Evolutionary conservation across 202 grass and related monocot genomes (phyloP).

Genomic region (Bolboschoenoplectus hybrid): DNA sequence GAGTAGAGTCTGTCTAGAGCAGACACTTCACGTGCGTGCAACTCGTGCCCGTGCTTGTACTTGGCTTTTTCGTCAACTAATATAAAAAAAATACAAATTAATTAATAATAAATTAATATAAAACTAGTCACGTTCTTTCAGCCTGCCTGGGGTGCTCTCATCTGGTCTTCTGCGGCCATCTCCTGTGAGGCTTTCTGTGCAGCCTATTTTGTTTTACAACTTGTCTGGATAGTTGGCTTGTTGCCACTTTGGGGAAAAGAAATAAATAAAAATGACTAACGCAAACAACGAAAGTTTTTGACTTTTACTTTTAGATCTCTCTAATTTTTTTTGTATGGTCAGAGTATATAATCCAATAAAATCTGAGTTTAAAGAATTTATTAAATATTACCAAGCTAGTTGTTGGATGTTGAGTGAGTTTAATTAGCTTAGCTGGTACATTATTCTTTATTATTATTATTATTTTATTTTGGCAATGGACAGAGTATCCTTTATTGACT

Average conservation of each 20-base stretch:
- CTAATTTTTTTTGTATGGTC: neutral
- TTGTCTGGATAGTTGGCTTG: neutral
- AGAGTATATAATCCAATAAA: neutral
- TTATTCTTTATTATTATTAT: neutral
- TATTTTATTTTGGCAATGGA: neutral
- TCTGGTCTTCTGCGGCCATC: neutral
- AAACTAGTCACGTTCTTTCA: neutral
- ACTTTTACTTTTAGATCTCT: neutral
- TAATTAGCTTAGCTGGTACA: neutral
- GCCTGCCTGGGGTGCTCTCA: neutral
- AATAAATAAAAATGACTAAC: neutral
- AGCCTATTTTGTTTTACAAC: neutral
- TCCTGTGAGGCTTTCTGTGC: neutral
- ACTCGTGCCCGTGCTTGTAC: neutral
- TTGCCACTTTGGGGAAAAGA: neutral
- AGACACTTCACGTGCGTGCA: neutral
- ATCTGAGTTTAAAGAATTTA: neutral
- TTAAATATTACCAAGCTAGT: neutral
- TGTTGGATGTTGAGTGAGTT: neutral
- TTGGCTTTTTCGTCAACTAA: neutral
- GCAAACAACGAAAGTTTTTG: neutral
- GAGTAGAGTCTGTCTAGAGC: too few relatives aligned
- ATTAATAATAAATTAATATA: neutral
- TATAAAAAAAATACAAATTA: neutral
- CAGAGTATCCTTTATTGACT: neutral